Evolutionary conservation across 352 stramenopile genomes (phyloP).

Genomic region (Globisporangium nunn): DNA sequence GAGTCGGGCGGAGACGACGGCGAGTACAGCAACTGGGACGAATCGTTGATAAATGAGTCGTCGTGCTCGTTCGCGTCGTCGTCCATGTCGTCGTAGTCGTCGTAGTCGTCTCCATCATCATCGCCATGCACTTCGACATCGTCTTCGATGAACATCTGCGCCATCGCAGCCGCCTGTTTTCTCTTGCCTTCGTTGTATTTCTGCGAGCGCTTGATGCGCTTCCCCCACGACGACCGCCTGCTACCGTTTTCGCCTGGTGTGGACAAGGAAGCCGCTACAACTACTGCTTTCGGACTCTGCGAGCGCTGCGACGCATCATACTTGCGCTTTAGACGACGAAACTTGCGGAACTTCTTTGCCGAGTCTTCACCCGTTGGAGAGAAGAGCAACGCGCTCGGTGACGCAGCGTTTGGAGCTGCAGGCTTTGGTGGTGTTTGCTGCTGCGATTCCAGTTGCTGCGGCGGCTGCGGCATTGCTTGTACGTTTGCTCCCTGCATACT

Average conservation of each 20-base stretch:
- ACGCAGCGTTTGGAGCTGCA: constrained; percentile 11
- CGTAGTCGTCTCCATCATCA: constrained; percentile 41
- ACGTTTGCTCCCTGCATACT: constrained; percentile 2
- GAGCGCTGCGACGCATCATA: constrained; percentile 44
- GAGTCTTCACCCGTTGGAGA: constrained; percentile 35
- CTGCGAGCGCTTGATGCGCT: constrained; percentile 51
- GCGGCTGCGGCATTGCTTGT: constrained; percentile 12
- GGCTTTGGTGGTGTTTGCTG: constrained; percentile 3
- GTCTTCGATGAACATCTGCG: constrained; percentile 57
- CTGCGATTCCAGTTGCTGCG: neutral
- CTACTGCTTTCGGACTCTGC: neutral
- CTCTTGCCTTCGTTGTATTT: constrained; percentile 24
- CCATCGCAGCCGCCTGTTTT: constrained; percentile 20
- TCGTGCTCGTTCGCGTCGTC: constrained; percentile 31
- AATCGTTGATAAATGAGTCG: constrained; percentile 79
- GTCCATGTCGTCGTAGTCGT: constrained; percentile 45
- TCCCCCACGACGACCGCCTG: constrained; percentile 45
- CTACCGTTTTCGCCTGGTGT: too few species aligned
- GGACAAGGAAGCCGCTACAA: neutral
- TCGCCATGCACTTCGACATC: constrained; percentile 49
- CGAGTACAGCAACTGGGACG: constrained; percentile 75
- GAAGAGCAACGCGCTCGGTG: constrained; percentile 45
- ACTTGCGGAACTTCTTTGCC: constrained; percentile 57
- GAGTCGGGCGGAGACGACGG: constrained; percentile 12
- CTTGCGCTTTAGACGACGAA: constrained; percentile 63